Percentiles rank a stretch among this genome's conserved stretches.
Evolutionary conservation across 2,329 filamentous ascomycete species (phyloP).

Genomic region (Microcera coccophila): DNA sequence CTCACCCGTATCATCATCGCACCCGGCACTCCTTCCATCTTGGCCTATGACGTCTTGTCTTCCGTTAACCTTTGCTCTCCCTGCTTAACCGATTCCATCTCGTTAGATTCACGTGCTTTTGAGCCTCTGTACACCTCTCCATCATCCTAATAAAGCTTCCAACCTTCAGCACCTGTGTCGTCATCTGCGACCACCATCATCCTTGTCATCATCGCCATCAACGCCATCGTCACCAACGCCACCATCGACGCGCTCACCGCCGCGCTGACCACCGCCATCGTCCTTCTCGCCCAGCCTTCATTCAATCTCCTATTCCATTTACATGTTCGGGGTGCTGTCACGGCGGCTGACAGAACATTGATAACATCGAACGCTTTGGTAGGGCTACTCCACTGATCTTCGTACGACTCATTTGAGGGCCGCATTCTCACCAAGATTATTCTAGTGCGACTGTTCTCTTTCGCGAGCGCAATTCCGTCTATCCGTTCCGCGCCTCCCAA

Average conservation of each 20-base stretch:
- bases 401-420: neutral
- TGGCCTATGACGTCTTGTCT: neutral
- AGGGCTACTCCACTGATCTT: too few species aligned
- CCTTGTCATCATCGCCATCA: neutral
- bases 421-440: neutral
- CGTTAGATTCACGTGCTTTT: neutral
- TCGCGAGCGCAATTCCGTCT: too few species aligned
- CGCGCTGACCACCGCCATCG: neutral
- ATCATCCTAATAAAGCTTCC: neutral
- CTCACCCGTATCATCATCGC: too few species aligned
- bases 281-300: neutral
- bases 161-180: neutral
- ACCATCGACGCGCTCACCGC: conserved; percentile 6
- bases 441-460: neutral
- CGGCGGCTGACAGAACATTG: too few species aligned
- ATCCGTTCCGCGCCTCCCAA: too few species aligned
- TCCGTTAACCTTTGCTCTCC: neutral
- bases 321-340: too few species aligned
- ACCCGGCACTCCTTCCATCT: too few species aligned
- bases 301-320: neutral
- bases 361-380: too few species aligned
- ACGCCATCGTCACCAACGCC: too few species aligned
- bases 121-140: neutral
- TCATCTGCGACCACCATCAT: conserved; percentile 1
- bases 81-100: neutral